Base-by-base conservation (phyloP, 1,284 basidiomycete species). In the Xerocomus nothofagi region DNA sequence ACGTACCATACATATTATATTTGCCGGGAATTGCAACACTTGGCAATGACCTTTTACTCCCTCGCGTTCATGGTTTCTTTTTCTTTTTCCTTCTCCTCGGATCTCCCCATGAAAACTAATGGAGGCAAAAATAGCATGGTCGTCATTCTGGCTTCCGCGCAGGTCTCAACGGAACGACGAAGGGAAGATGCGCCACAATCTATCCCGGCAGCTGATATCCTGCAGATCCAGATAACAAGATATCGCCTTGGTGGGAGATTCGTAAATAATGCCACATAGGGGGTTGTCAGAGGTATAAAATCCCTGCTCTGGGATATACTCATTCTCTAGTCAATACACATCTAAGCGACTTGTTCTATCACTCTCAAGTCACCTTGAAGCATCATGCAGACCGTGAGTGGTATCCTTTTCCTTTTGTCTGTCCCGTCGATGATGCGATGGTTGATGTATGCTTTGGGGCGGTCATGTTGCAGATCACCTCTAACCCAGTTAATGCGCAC, bases 401-500 rank as follows among this genome's bases (percentile, higher is more conserved):
- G 24, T 18, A 18, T 0, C 15, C 4, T 31, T 7, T 23, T 27
- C n/a, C n/a, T 27, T 9, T 11, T 14, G 29, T 5, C 3, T 21
- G 11, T 4, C 24, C 2, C 18, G 23, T 29, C 4, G 29, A 23
- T n/a, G 29, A 29, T 8, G 6, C 10, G 36, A 24, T 41, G 21
- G 17, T 45, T 50, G 42, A 49, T 27, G 24, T 2, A 21, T 4
- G 11, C 6, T n/a, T 18, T 9, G 6, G n/a, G 6, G 38, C 11
- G 12, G n/a, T 37, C 5, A n/a, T n/a, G n/a, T 34, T 42, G 21
- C 11, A 62, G 60, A 21, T 53, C 44, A 51, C 17, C 42, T 46
- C 63, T 38, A 51, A 60, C 51, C 61, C 53, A 24, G 53, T 63
- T 9, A 63, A 61, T 49, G 51, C 60, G 20, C 61, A 58, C 60